Evolutionary conservation across 148 eudicot species (phyloP), one percentile per base, ranked within the genome.

Genomic region (Silene latifolia): DNA sequence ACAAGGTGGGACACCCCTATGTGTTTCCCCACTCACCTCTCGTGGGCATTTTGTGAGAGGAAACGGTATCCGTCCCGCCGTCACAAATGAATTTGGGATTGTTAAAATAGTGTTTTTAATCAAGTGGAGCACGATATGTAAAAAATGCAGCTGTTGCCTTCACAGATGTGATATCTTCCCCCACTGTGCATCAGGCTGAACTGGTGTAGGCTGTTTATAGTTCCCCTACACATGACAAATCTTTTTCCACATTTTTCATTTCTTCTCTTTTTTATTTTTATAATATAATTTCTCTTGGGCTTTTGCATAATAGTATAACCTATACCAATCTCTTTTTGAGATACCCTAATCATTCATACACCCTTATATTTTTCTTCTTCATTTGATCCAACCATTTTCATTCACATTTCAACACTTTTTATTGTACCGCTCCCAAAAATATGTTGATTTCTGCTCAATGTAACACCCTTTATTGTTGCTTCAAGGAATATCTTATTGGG

Each of bases 161-260:
- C 81, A 73, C 73, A 58, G 47, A 72, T 47, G 68, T 29, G 27
- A 29, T 32, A 53, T 63, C 64, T 51, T 24, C 23, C 54, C 56
- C 59, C 25, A 5, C 74, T 23, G 4, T 18, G 5, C 19, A 48
- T 11, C 0, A 76, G 83, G 83, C 69, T 69, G 79, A 82, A 70
- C 84, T 82, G 80, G 84, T 82, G 81, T 46, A 82, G 84, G 84
- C 76, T 73, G 9, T 54, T 44, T 44, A 23, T 69, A 47, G 57
- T 74, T 62, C 24, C 18, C 35, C 60, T 56, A 21, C 64, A 46
- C 42, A 70, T 9, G 20, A 4, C 56, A 51, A 9, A 51, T 7
- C 56, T 4, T 39, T 32, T 39, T 19, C 15, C 23, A 32, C 47
- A 18, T 29, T 57, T n/a, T 56, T 72, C 63, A 17, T 48, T 25